Base-by-base conservation (phyloP, 768 basidiomycete genomes). In the Amanita polypyramis region DNA sequence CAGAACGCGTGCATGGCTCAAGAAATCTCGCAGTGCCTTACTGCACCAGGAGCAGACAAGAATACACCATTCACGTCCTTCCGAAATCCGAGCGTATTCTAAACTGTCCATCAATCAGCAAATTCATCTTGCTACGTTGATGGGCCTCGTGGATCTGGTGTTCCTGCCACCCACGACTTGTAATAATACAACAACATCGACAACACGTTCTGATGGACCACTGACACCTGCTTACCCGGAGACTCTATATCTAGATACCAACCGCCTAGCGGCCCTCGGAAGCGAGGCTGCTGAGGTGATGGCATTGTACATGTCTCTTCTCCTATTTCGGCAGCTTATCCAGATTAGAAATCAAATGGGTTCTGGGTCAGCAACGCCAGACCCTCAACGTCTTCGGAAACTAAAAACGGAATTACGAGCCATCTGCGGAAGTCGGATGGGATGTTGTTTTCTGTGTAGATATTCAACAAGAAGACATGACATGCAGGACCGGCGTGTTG, bases 401-500 rank as follows among this genome's bases (percentile, higher is more conserved):
- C 64, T 92, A 40, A 85, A 89, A 64, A 72, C 73, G 55, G 88
- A 92, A 65, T 78, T 91, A 52, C 76, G 82, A 59, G 83, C 82
- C 58, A 78, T 82, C 45, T 80, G 75, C 9, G 76, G 80, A 5
- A 64, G 72, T 38, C 74, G 75, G 49, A 70, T 84, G 32, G 85
- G 82, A 9, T 68, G 70, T 51, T 81, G 80, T 55, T 79, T 85
- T 62, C 60, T 60, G 39, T 55, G 57, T 36, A 53, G 54, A 55
- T 29, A 46, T 57, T 53, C 55, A 54, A 19, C 56, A 52, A 55
- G 47, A 51, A 57, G 64, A 48, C 51, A 52, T 25, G 50, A 56
- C 52, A 47, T 47, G 45, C 47, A 51, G 32, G 52, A 54, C 46
- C 61, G 65, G 43, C 79, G 79, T 50, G 53, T 60, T 50, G 74